Base-by-base conservation (phyloP, 83 land plant genomes). In the Thuja plicata region DNA sequence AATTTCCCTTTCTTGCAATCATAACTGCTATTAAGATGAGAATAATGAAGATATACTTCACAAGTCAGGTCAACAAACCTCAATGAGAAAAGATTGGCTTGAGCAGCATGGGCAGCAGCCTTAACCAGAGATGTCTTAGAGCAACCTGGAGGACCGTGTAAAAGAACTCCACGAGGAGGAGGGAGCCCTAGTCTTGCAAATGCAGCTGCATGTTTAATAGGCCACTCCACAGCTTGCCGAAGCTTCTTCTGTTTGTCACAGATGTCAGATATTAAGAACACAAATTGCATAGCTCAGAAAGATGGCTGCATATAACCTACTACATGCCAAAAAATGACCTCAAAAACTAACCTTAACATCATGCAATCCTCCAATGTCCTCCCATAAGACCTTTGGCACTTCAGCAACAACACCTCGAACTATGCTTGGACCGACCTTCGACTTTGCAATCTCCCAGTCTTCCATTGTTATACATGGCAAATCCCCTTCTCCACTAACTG, bases 131-230 rank as follows among this genome's bases (percentile, higher is more conserved):
- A 95, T 11, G 99, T 97, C 86, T 97, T 97, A 27, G 95, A 96
- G 91, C 99, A 97, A 32, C 99, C 99, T 71, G 99, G 99, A 52
- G 99, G 99, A 16, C 99, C 99, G 92, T 97, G 96, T 60, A 97
- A 91, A 83, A 97, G 93, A 87, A 96, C 93, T 40, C 98, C 99
- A 57, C 96, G 95, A 30, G 91, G 83, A 87, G 99, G 95, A 32
- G 95, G 90, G 86, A 96, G 87, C 40, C 98, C 98, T 21, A 96
- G 87, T 88, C 96, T 96, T 88, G 93, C 85, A 92, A 97, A 94
- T 55, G 96, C 94, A 91, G 88, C 94, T 70, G 95, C 88, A 92
- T 97, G 96, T 88, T 96, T 95, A 40, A 97, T 94, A 32, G 98
- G 99, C 99, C 99, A 97, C 89, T 97, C 99, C 89, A 97, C 95